These are phyloP conservation scores for Apophysomyces variabilis DNA, from an alignment of 371 early-diverging fungal genomes.

Conservation along the genomic window DNA sequence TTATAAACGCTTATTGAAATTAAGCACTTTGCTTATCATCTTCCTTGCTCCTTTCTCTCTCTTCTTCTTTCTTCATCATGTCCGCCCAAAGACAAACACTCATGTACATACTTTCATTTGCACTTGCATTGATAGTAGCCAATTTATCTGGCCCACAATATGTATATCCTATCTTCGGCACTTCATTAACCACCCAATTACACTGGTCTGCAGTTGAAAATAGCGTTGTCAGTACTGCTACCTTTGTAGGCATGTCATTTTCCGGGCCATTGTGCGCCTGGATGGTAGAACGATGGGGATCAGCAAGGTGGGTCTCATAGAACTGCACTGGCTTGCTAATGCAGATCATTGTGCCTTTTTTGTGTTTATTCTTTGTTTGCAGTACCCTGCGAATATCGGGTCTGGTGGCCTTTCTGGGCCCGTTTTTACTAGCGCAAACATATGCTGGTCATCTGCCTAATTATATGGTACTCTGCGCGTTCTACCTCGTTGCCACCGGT, in stretches of 20 bases:
- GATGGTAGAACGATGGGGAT: conserved; percentile 38
- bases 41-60: conserved; percentile 7
- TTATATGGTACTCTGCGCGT: conserved; percentile 32
- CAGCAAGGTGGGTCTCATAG: conserved; percentile 22
- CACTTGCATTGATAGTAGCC: conserved; percentile 42
- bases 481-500: conserved; percentile 40
- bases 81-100: conserved; percentile 4
- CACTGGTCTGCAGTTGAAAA: conserved; percentile 46
- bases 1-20: background rate
- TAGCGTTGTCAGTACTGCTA: conserved; percentile 53
- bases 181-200: conserved; percentile 38
- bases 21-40: background rate
- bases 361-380: background rate
- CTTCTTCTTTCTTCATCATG: conserved; percentile 21
- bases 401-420: conserved; percentile 35
- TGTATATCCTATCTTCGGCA: conserved; percentile 49
- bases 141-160: conserved; percentile 55
- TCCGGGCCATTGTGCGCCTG: conserved; percentile 52
- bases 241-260: conserved; percentile 50
- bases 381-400: conserved; percentile 43
- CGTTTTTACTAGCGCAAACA: conserved; percentile 46
- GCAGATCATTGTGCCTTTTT: background rate
- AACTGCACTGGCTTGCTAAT: background rate
- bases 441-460: conserved; percentile 41
- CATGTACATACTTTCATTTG: conserved; percentile 27